A percentile compares a stretch with the other conserved stretches of the same genome.
Evolutionary conservation across 2,329 filamentous ascomycete genomes (phyloP).

Genomic region (Fusarium nematophilum): DNA sequence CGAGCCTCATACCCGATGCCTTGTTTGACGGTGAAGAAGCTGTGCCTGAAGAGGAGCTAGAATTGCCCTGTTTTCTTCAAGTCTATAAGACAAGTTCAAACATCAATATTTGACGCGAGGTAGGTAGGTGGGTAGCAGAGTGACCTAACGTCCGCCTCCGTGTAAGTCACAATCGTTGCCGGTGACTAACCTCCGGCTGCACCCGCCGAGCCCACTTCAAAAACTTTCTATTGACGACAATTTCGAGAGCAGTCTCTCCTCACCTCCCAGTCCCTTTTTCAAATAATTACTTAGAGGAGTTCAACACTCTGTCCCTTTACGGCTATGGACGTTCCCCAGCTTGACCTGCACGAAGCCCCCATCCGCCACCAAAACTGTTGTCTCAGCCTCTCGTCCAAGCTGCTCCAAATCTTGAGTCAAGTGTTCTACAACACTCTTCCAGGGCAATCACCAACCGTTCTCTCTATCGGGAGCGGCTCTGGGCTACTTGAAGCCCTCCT

Average conservation of each 20-base stretch:
- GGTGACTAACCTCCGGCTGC: too few relatives aligned
- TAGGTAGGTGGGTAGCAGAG: too few relatives aligned
- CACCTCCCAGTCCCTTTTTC: not conserved
- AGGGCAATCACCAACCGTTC: conserved; percentile 23
- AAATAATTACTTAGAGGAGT: not conserved
- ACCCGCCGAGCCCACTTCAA: too few relatives aligned
- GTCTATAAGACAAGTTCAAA: too few relatives aligned
- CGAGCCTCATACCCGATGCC: not conserved
- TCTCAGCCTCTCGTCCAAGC: conserved; percentile 42
- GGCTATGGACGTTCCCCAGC: conserved; percentile 30
- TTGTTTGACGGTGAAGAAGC: too few relatives aligned
- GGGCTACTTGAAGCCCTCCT: conserved; percentile 46
- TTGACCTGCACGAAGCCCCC: conserved; percentile 22
- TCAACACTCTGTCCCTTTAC: not conserved
- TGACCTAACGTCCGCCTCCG: too few relatives aligned
- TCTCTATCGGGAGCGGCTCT: conserved; percentile 48
- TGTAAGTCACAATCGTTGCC: too few relatives aligned
- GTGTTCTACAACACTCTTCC: not conserved
- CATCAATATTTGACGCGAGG: too few relatives aligned
- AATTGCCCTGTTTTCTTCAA: too few relatives aligned
- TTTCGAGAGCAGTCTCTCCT: too few relatives aligned
- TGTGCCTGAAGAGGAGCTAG: not conserved
- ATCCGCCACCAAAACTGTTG: conserved; percentile 46
- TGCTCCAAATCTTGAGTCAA: conserved; percentile 34
- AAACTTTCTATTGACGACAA: too few relatives aligned